A percentile compares a stretch with the other conserved stretches of the same genome.
Evolutionary conservation across 129 eudicot species (phyloP).

Genomic region (Gnaphalium uliginosum): DNA sequence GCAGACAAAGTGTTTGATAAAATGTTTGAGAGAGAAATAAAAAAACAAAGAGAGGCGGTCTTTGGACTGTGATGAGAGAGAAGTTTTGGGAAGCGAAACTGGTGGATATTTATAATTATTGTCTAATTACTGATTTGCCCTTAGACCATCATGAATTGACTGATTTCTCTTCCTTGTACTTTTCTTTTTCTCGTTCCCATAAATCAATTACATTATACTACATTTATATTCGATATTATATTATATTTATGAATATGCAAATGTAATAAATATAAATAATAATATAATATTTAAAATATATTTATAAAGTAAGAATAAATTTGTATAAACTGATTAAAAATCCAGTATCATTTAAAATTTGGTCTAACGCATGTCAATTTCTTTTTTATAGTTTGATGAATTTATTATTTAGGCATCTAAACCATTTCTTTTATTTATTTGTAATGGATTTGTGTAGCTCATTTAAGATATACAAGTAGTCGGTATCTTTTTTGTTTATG

Average conservation of each 20-base stretch:
- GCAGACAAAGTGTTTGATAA: constrained; percentile 41
- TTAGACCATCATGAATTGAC: constrained; percentile 33
- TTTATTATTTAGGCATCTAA: too few relatives aligned
- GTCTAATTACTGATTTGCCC: constrained; percentile 47
- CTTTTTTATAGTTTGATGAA: too few relatives aligned
- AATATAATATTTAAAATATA: too few relatives aligned
- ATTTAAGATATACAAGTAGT: too few relatives aligned
- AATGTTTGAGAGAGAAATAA: constrained; percentile 35
- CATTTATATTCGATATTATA: not conserved
- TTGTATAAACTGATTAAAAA: too few relatives aligned
- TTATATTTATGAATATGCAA: too few relatives aligned
- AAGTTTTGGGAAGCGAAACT: constrained; percentile 59
- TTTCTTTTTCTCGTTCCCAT: not conserved
- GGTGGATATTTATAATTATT: constrained; percentile 41
- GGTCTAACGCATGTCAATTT: too few relatives aligned
- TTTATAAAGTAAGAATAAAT: too few relatives aligned
- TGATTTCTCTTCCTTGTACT: constrained; percentile 33
- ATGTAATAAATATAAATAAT: not conserved
- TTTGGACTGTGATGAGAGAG: constrained; percentile 35
- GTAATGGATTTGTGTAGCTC: too few relatives aligned
- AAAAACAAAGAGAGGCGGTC: constrained; percentile 39
- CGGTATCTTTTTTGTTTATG: too few relatives aligned
- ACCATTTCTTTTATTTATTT: too few relatives aligned
- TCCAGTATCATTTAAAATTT: too few relatives aligned
- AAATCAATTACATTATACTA: not conserved